phyloP scores from a whole-genome alignment of 306 rosid genomes.

The Canavalia ensiformis region DNA sequence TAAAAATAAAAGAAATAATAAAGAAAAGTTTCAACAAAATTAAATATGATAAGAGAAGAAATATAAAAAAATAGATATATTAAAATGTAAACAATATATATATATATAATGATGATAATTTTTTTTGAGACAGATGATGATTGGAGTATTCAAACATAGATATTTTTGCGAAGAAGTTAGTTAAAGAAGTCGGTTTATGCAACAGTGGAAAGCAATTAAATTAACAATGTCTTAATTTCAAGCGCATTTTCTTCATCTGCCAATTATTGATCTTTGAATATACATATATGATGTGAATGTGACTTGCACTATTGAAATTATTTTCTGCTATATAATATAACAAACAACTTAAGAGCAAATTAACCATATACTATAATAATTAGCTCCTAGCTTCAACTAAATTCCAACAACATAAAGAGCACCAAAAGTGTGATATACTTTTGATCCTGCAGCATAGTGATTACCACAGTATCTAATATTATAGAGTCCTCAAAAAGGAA shows the following conservation, averaged over 20 bases:
- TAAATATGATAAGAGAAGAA: no score
- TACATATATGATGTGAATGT: background rate
- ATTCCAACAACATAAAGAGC: conserved; percentile 43
- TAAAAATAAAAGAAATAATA: no score
- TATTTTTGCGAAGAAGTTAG: background rate
- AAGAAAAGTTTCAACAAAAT: no score
- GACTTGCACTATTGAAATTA: conserved; percentile 33
- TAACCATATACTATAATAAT: conserved; percentile 13
- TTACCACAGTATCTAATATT: background rate
- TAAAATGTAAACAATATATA: no score
- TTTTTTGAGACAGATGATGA: background rate
- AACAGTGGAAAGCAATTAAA: background rate
- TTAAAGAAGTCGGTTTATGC: background rate
- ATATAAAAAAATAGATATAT: no score
- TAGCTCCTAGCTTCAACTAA: conserved; percentile 41
- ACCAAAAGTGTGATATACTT: conserved; percentile 28
- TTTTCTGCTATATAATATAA: conserved; percentile 14
- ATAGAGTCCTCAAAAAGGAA: background rate
- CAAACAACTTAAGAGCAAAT: conserved; percentile 39
- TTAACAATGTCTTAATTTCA: background rate
- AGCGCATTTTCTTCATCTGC: conserved; percentile 34
- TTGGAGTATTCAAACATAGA: background rate
- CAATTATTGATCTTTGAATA: conserved; percentile 50
- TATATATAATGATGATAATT: no score
- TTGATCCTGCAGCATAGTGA: conserved; percentile 46